These are phyloP conservation scores for Fusarium sp. DNA, from an alignment of 2,329 filamentous ascomycete species.

Conservation along the genomic window DNA sequence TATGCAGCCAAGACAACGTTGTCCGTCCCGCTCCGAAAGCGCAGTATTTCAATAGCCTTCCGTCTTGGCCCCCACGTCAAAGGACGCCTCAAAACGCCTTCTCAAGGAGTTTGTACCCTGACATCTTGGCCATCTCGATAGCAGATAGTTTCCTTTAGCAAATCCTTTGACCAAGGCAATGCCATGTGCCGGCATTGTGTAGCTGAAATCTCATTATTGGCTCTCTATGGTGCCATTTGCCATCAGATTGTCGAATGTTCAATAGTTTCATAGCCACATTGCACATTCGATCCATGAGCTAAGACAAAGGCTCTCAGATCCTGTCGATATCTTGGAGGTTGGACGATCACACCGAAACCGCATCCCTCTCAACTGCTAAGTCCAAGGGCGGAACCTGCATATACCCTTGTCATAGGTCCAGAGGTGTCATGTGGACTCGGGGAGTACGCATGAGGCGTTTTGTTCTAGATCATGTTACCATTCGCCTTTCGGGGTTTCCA, in stretches of 20 bases:
- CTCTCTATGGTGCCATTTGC: conserved; percentile 33
- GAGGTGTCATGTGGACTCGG: conserved; percentile 31
- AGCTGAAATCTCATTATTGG: conserved; percentile 4
- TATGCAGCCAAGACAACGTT: conserved; percentile 23
- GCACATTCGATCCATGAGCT: conserved; percentile 12
- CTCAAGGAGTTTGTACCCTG: conserved; percentile 1
- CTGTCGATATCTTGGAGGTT: conserved; percentile 3
- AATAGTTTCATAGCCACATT: conserved; percentile 3
- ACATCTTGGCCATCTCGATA: conserved; percentile 24
- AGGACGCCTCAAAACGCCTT: conserved; percentile 7
- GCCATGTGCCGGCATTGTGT: not conserved
- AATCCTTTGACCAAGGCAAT: not conserved
- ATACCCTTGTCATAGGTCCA: conserved; percentile 32
- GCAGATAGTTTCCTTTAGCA: not conserved
- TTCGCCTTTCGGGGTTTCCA: not conserved
- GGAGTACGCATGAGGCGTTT: conserved; percentile 36
- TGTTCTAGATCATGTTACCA: not conserved
- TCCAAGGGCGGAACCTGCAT: conserved; percentile 30
- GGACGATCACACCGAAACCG: not conserved
- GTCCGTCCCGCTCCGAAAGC: conserved; percentile 7
- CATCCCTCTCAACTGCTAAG: not conserved
- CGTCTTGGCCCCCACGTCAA: conserved; percentile 32
- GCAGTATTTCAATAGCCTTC: conserved; percentile 9
- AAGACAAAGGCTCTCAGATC: conserved; percentile 21
- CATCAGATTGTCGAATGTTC: conserved; percentile 36